Evolutionary conservation across 495 filamentous ascomycete genomes (phyloP).

Genomic region (Parathielavia hyrcaniae): DNA sequence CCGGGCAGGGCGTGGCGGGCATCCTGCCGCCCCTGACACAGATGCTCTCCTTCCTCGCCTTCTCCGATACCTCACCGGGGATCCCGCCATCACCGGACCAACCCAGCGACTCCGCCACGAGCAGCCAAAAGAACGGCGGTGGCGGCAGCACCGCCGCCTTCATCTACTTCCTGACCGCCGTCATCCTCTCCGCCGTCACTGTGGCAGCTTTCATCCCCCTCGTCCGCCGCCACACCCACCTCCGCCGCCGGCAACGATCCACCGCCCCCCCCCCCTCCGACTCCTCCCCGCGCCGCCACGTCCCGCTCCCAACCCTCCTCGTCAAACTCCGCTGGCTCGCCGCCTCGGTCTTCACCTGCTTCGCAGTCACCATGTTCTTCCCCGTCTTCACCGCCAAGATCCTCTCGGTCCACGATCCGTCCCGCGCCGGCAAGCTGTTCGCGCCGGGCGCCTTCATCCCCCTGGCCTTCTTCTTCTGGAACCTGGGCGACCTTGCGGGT

Average conservation of each 20-base stretch:
- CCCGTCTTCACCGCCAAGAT: conserved; percentile 87
- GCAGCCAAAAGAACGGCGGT: conserved; percentile 4
- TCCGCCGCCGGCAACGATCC: conserved; percentile 32
- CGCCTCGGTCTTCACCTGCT: conserved; percentile 66
- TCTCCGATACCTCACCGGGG: conserved; percentile 30
- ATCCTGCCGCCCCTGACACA: conserved; percentile 84
- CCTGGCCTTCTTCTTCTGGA: conserved; percentile 89
- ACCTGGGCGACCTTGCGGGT: conserved; percentile 75
- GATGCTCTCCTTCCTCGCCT: conserved; percentile 71
- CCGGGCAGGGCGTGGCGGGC: conserved; percentile 85
- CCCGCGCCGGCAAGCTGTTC: conserved; percentile 51
- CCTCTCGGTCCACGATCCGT: conserved; percentile 55
- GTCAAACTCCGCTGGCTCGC: conserved; percentile 67
- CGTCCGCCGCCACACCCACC: conserved; percentile 38
- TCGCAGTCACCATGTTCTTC: conserved; percentile 84
- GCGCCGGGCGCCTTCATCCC: conserved; percentile 76
- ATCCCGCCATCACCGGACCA: neutral
- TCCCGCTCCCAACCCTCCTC: conserved; percentile 62
- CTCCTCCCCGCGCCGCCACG: conserved; percentile 47
- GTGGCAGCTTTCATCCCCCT: conserved; percentile 53
- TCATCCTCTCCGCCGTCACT: conserved; percentile 51
- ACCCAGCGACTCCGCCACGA: conserved; percentile 6
- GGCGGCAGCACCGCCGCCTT: conserved; percentile 71
- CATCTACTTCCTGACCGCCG: conserved; percentile 86
- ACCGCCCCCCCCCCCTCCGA: conserved; percentile 30